Percentiles rank a stretch among this genome's conserved stretches.
phyloP scores from a whole-genome alignment of 495 filamentous ascomycete genomes.

The Xanthoparmelia taractica region DNA sequence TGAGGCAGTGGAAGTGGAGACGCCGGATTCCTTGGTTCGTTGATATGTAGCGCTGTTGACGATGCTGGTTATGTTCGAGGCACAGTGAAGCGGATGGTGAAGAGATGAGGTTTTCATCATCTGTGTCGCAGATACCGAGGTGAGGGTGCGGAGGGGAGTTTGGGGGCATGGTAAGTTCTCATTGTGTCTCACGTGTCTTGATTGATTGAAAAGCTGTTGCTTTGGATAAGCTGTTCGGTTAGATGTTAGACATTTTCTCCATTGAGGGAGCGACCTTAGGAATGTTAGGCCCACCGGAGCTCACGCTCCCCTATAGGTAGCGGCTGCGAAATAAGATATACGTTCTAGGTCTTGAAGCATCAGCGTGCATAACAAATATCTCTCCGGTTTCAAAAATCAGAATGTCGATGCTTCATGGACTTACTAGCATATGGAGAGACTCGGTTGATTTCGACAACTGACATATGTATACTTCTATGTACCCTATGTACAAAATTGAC shows the following conservation, averaged over 20 bases:
- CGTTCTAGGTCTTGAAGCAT: not conserved
- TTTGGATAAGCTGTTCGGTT: not conserved
- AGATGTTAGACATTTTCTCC: too few species aligned
- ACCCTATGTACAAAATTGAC: not conserved
- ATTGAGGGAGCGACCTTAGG: too few species aligned
- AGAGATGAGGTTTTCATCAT: constrained; percentile 3
- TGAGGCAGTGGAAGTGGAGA: not conserved
- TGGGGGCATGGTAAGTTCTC: not conserved
- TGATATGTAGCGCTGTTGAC: constrained; percentile 7
- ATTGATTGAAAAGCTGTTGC: not conserved
- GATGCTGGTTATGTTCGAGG: not conserved
- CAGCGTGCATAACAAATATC: not conserved
- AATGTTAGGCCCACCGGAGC: not conserved
- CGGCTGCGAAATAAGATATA: not conserved
- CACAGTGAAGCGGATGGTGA: not conserved
- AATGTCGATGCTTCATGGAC: not conserved
- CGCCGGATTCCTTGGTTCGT: not conserved
- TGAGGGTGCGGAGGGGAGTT: constrained; percentile 5
- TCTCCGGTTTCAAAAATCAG: not conserved
- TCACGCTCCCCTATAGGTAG: not conserved
- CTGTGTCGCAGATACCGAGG: constrained; percentile 1
- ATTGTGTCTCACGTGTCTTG: not conserved
- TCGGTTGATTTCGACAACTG: too few species aligned
- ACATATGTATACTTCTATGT: not conserved
- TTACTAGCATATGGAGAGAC: not conserved